Conservation (phyloP, 345 rosid genomes). For the Gossypium longicalyx region DNA sequence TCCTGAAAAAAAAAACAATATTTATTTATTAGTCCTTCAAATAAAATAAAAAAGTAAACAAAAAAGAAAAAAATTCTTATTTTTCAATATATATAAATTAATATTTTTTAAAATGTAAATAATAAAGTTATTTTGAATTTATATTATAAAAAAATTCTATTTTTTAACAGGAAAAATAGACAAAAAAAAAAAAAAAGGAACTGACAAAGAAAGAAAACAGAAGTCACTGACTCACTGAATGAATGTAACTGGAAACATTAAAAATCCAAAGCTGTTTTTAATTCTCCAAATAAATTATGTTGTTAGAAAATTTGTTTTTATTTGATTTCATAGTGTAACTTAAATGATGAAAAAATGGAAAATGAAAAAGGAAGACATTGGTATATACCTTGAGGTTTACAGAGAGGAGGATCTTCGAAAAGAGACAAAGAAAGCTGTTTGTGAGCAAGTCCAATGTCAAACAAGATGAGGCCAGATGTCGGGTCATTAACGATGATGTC, state of each 20-base stretch:
- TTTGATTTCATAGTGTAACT: no score
- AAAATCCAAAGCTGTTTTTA: slow-evolving; percentile 2
- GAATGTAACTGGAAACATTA: neutral
- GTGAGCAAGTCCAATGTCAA: slow-evolving; percentile 80
- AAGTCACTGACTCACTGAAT: neutral
- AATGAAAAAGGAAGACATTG: neutral
- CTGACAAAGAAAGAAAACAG: neutral
- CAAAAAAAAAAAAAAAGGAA: slow-evolving; percentile 1
- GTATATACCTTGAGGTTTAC: slow-evolving; percentile 52
- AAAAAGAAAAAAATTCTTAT: no score
- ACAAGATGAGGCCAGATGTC: slow-evolving; percentile 62
- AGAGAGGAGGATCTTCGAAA: slow-evolving; percentile 83
- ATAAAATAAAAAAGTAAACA: neutral
- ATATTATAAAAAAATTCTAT: neutral
- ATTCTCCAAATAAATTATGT: neutral
- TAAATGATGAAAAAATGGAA: neutral
- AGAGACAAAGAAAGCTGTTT: slow-evolving; percentile 77
- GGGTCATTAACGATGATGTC: slow-evolving; percentile 79
- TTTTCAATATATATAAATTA: no score
- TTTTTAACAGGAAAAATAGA: neutral
- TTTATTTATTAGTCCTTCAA: neutral
- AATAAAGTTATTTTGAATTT: neutral
- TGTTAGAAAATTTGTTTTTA: no score
- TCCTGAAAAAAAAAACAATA: slow-evolving; percentile 36
- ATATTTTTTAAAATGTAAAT: no score